These are phyloP conservation scores for Mucor irregularis DNA, from an alignment of 371 early-diverging fungal species.

Conservation along the genomic window DNA sequence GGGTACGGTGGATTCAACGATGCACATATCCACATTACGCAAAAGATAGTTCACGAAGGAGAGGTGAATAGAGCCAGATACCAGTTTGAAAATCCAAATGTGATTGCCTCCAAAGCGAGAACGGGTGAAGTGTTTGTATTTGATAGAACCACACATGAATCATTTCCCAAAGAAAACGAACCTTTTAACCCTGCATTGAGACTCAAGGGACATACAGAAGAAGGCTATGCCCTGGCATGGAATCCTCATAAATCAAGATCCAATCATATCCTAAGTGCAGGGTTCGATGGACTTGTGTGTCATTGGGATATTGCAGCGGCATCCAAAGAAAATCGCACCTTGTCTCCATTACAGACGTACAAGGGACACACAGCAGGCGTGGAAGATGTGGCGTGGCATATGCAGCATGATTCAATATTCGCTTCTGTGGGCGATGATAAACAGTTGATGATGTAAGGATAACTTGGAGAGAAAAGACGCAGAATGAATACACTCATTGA, in stretches of 20 bases:
- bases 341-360: slow-evolving; percentile 76
- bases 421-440: slow-evolving; percentile 97
- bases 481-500: neutral
- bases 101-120: slow-evolving; percentile 95
- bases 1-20: slow-evolving; percentile 78
- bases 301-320: slow-evolving; percentile 59
- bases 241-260: slow-evolving; percentile 58
- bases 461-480: neutral
- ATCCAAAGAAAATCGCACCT: slow-evolving; percentile 62
- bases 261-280: slow-evolving; percentile 79
- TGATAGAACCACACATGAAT: slow-evolving; percentile 94
- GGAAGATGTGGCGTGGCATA: slow-evolving; percentile 96
- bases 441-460: slow-evolving; percentile 73
- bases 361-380: slow-evolving; percentile 89
- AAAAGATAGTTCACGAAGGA: slow-evolving; percentile 93
- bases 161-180: slow-evolving; percentile 69
- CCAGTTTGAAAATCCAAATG: slow-evolving; percentile 93
- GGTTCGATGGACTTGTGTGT: slow-evolving; percentile 83
- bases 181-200: slow-evolving; percentile 84
- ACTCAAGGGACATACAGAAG: slow-evolving; percentile 90
- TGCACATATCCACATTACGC: slow-evolving; percentile 81
- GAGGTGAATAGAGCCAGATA: slow-evolving; percentile 96
- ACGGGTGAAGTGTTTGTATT: slow-evolving; percentile 93
- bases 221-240: slow-evolving; percentile 91
- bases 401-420: slow-evolving; percentile 78